These are phyloP conservation scores for Microdochium nivale DNA, from an alignment of 2,329 filamentous ascomycete species.

Conservation along the genomic window DNA sequence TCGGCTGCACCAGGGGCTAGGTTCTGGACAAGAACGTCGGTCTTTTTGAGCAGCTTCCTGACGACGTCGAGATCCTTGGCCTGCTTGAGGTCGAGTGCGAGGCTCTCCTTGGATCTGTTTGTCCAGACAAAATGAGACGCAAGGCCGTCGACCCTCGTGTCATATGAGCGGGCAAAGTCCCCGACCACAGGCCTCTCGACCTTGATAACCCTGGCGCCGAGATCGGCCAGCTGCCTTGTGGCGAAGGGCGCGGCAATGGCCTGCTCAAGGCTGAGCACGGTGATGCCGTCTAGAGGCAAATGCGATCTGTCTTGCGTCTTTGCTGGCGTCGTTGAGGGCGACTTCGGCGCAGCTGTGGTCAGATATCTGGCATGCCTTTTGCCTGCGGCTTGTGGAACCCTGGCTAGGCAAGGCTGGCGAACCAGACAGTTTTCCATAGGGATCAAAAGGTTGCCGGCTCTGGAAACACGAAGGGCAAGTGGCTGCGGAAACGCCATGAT, in stretches of 20 bases:
- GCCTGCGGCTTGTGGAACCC: not conserved
- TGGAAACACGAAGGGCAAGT: not conserved
- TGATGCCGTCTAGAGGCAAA: slow-evolving; percentile 32
- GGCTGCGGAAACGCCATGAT: too few relatives aligned
- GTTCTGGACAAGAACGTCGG: slow-evolving; percentile 46
- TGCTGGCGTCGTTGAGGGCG: not conserved
- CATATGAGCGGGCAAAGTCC: slow-evolving; percentile 44
- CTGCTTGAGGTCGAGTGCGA: slow-evolving; percentile 40
- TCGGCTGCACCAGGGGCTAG: slow-evolving; percentile 39
- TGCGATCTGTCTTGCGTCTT: not conserved
- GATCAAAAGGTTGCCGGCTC: not conserved
- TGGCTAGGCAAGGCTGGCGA: too few relatives aligned
- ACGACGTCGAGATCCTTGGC: slow-evolving; percentile 30
- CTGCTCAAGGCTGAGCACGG: slow-evolving; percentile 43
- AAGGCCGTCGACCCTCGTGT: slow-evolving; percentile 37
- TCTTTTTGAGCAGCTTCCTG: slow-evolving; percentile 30
- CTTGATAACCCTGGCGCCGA: slow-evolving; percentile 46
- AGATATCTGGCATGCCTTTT: not conserved
- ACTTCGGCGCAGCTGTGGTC: not conserved
- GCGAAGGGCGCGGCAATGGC: slow-evolving; percentile 46
- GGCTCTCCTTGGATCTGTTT: slow-evolving; percentile 44
- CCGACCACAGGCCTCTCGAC: slow-evolving; percentile 40
- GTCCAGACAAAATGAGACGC: slow-evolving; percentile 48
- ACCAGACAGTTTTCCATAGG: too few relatives aligned
- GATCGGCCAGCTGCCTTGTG: slow-evolving; percentile 43